Conservation (phyloP, 140 eudicot species). For the Flaveria floridana region DNA sequence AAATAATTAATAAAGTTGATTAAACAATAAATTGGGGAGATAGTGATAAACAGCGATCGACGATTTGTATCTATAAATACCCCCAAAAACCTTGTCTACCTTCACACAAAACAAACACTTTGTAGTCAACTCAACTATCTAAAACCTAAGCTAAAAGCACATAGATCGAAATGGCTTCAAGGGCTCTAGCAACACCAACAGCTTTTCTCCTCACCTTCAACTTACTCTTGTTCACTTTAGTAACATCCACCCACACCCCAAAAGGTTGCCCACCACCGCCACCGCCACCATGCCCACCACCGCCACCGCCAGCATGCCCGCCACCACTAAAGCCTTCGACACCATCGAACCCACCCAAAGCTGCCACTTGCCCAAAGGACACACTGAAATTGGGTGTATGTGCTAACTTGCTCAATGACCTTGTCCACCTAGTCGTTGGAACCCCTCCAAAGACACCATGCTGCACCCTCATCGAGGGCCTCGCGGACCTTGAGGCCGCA, state of each 20-base stretch:
- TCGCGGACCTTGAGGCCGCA: slow-evolving; percentile 65
- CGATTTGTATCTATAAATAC: slow-evolving; percentile 26
- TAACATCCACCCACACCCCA: slow-evolving; percentile 40
- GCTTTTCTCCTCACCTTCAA: slow-evolving; percentile 54
- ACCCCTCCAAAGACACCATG: slow-evolving; percentile 40
- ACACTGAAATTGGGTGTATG: slow-evolving; percentile 47
- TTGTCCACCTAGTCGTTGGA: slow-evolving; percentile 35
- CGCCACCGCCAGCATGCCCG: slow-evolving; percentile 27
- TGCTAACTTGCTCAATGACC: slow-evolving; percentile 39
- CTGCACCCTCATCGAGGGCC: slow-evolving; percentile 49
- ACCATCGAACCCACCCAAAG: slow-evolving; percentile 15
- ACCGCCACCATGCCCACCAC: slow-evolving; percentile 30
- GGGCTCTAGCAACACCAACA: slow-evolving; percentile 30
- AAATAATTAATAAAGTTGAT: too few species aligned
- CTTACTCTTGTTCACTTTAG: slow-evolving; percentile 62
- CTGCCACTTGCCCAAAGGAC: slow-evolving; percentile 41
- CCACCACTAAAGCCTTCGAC: slow-evolving; percentile 25
- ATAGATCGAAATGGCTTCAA: slow-evolving; percentile 60
- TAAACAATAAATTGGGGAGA: too few species aligned
- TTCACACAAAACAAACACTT: slow-evolving; percentile 24
- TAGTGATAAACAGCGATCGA: background rate
- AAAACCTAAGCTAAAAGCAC: background rate
- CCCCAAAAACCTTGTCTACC: slow-evolving; percentile 20
- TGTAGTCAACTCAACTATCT: background rate
- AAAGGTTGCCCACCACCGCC: slow-evolving; percentile 36